Evolutionary conservation across 1,284 basidiomycete species (phyloP).

Genomic region (Ceratobasidium sp.): DNA sequence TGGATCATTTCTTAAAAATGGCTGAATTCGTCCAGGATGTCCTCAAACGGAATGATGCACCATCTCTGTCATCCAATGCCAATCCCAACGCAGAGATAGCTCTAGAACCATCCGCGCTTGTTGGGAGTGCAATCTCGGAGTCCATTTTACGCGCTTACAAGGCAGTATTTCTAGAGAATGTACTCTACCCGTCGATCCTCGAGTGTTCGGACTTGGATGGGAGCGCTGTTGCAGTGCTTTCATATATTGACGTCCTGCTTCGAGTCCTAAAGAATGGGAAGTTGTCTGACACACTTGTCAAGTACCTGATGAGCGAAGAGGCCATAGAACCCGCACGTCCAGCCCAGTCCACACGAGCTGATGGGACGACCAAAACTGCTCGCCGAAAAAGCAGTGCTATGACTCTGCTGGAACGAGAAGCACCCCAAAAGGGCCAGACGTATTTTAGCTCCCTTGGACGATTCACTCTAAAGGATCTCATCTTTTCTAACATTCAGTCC

Average conservation of each 20-base stretch:
- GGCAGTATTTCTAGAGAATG: conserved; percentile 89
- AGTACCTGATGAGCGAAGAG: conserved; percentile 84
- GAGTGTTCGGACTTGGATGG: conserved; percentile 94
- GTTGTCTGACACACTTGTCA: conserved; percentile 73
- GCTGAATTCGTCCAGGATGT: conserved; percentile 94
- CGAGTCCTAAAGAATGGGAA: conserved; percentile 75
- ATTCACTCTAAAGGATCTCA: conserved; percentile 88
- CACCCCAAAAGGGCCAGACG: conserved; percentile 65
- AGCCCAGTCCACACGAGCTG: conserved; percentile 39
- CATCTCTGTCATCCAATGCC: conserved; percentile 39
- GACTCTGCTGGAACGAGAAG: conserved; percentile 82
- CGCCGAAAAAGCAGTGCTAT: conserved; percentile 84
- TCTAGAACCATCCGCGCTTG: conserved; percentile 64
- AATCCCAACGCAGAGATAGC: conserved; percentile 43
- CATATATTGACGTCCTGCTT: conserved; percentile 92
- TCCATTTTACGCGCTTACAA: conserved; percentile 84
- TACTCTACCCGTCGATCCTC: conserved; percentile 90
- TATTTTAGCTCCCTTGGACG: conserved; percentile 87
- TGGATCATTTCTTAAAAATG: conserved; percentile 89
- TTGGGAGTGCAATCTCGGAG: conserved; percentile 80
- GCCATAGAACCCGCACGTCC: conserved; percentile 56
- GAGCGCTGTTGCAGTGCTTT: conserved; percentile 94
- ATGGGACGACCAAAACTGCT: conserved; percentile 55
- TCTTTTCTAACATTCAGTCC: conserved; percentile 79
- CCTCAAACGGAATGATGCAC: conserved; percentile 62